phyloP scores from a whole-genome alignment of 306 rosid species.

The Rubus parviflorus region DNA sequence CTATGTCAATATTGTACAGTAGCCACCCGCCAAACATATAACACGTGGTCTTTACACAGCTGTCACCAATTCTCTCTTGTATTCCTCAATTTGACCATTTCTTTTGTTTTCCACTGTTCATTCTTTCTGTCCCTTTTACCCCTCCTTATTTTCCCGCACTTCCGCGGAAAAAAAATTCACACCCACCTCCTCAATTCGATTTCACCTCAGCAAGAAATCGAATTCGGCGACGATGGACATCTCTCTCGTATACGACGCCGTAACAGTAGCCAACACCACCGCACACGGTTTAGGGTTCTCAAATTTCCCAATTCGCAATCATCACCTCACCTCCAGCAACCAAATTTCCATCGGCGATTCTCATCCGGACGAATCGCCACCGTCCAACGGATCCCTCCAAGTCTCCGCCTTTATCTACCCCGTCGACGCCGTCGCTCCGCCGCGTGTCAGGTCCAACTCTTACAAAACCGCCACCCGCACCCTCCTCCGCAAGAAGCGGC shows the following conservation, averaged over 20 bases:
- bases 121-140: neutral
- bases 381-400: conserved; percentile 37
- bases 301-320: conserved; percentile 46
- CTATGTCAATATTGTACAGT: neutral
- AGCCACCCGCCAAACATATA: neutral
- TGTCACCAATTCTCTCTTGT: neutral
- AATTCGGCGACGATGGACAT: conserved; percentile 41
- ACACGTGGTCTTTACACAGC: conserved; percentile 15
- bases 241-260: conserved; percentile 48
- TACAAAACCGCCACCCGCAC: conserved; percentile 47
- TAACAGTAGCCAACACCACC: conserved; percentile 36
- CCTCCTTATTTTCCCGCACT: conserved; percentile 5
- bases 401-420: conserved; percentile 62
- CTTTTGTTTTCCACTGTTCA: neutral
- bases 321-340: conserved; percentile 24
- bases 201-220: neutral
- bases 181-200: neutral
- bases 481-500: conserved; percentile 56
- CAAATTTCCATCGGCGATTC: conserved; percentile 13
- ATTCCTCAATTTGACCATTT: neutral
- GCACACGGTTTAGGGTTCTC: conserved; percentile 52
- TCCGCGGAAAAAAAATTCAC: neutral
- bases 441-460: conserved; percentile 52
- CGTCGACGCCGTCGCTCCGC: conserved; percentile 69
- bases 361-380: conserved; percentile 21